These are phyloP conservation scores for Gomphus bonarii DNA, from an alignment of 1,284 basidiomycete genomes.

Conservation along the genomic window DNA sequence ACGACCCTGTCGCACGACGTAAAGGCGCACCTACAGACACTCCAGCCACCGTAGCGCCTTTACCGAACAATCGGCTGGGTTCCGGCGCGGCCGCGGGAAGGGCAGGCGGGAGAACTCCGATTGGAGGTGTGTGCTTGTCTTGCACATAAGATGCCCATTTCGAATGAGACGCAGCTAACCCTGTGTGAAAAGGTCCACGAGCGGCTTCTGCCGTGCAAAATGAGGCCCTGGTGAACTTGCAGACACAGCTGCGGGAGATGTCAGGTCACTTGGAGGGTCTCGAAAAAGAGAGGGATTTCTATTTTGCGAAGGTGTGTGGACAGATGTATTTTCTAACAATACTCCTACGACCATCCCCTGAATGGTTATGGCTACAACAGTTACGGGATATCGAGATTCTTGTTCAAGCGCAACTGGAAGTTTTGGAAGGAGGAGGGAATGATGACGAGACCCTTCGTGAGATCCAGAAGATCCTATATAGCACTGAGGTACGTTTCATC, in stretches of 20 bases:
- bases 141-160: not conserved
- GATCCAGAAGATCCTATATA: constrained; percentile 92
- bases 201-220: constrained; percentile 49
- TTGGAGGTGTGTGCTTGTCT: constrained; percentile 32
- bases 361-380: constrained; percentile 29
- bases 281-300: constrained; percentile 96
- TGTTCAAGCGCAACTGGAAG: constrained; percentile 65
- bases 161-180: not conserved
- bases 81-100: constrained; percentile 24
- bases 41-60: constrained; percentile 69
- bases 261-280: constrained; percentile 75
- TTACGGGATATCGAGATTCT: constrained; percentile 93
- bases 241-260: constrained; percentile 77
- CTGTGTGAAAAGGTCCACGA: constrained; percentile 28
- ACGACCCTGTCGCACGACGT: constrained; percentile 79
- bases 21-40: constrained; percentile 65
- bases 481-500: constrained; percentile 66
- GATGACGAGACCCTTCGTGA: constrained; percentile 67
- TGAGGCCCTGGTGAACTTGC: constrained; percentile 54
- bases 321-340: constrained; percentile 1
- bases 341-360: not conserved
- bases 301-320: constrained; percentile 85
- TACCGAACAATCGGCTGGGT: constrained; percentile 27
- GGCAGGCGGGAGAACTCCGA: constrained; percentile 41
- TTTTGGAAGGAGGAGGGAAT: constrained; percentile 44